Evolutionary conservation across 2,329 filamentous ascomycete genomes (phyloP).

Genomic region (Fusarium phyllophilum): DNA sequence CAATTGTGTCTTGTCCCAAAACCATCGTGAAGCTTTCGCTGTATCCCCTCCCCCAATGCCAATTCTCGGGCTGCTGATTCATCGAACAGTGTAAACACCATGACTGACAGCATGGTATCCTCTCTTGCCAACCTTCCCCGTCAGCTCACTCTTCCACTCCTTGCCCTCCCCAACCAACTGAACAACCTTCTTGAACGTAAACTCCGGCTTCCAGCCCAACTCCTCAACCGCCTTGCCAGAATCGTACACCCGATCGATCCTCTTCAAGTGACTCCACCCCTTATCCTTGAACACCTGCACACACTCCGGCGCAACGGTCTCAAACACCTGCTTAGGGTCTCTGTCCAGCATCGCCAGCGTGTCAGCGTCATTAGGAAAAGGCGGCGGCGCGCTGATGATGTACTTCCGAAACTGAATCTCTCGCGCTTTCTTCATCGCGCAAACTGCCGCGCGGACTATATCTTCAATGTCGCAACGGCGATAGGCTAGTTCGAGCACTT

Average conservation of each 20-base stretch:
- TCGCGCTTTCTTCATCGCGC: slow-evolving; percentile 50
- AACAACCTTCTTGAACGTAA: slow-evolving; percentile 53
- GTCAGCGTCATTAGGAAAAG: slow-evolving; percentile 47
- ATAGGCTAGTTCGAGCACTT: slow-evolving; percentile 59
- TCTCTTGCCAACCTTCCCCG: slow-evolving; percentile 52
- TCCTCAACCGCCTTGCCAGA: slow-evolving; percentile 54
- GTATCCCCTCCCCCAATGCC: no score
- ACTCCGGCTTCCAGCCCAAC: slow-evolving; percentile 55
- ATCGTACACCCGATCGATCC: slow-evolving; percentile 59
- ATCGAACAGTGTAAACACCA: slow-evolving; percentile 55
- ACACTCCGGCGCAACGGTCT: slow-evolving; percentile 40
- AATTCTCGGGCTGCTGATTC: neutral
- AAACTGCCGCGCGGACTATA: slow-evolving; percentile 54
- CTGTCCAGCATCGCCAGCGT: slow-evolving; percentile 49
- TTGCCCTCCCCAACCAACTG: slow-evolving; percentile 49
- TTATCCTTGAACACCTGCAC: slow-evolving; percentile 45
- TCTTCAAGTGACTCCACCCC: slow-evolving; percentile 51
- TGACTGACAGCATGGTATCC: slow-evolving; percentile 57
- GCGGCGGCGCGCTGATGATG: slow-evolving; percentile 57
- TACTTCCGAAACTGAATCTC: slow-evolving; percentile 53
- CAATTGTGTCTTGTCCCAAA: neutral
- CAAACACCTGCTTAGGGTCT: slow-evolving; percentile 48
- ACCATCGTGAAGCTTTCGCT: neutral
- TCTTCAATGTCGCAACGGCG: slow-evolving; percentile 57
- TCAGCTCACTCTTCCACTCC: slow-evolving; percentile 54